Evolutionary conservation across 768 basidiomycete genomes (phyloP).

Genomic region (Podaxis pistillaris): DNA sequence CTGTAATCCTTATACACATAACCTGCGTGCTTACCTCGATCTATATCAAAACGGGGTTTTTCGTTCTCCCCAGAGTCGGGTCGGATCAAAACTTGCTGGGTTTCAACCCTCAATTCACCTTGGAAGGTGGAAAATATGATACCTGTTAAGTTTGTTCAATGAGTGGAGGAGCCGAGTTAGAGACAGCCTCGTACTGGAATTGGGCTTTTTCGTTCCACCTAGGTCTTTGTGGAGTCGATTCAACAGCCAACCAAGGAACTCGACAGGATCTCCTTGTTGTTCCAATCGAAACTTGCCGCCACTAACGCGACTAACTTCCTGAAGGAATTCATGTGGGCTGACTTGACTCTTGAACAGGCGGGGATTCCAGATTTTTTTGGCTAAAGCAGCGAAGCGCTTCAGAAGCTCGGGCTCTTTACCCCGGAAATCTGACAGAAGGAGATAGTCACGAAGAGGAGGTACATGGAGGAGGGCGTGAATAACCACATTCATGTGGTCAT

Average conservation of each 20-base stretch:
- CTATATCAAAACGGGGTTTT: conserved; percentile 91
- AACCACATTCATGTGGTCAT: conserved; percentile 97
- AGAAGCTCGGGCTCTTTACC: conserved; percentile 85
- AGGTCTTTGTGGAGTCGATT: conserved; percentile 92
- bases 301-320: conserved; percentile 91
- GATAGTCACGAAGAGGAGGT: conserved; percentile 82
- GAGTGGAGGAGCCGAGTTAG: conserved; percentile 16
- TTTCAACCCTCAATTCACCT: conserved; percentile 90
- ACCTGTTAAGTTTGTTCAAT: conserved; percentile 43
- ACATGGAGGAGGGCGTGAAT: conserved; percentile 93
- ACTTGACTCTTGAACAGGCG: conserved; percentile 96
- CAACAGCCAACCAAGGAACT: conserved; percentile 93
- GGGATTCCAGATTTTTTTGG: conserved; percentile 97
- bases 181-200: conserved; percentile 67
- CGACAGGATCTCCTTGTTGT: conserved; percentile 93
- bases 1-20: conserved; percentile 10
- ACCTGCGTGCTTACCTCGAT: conserved; percentile 63
- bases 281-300: conserved; percentile 90
- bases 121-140: conserved; percentile 93
- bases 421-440: conserved; percentile 71
- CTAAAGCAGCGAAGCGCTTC: conserved; percentile 80
- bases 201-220: conserved; percentile 90
- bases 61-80: conserved; percentile 71
- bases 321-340: conserved; percentile 97
- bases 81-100: conserved; percentile 88